Base-by-base conservation (phyloP, 2,329 filamentous ascomycete species). In the Triangularia setosa region DNA sequence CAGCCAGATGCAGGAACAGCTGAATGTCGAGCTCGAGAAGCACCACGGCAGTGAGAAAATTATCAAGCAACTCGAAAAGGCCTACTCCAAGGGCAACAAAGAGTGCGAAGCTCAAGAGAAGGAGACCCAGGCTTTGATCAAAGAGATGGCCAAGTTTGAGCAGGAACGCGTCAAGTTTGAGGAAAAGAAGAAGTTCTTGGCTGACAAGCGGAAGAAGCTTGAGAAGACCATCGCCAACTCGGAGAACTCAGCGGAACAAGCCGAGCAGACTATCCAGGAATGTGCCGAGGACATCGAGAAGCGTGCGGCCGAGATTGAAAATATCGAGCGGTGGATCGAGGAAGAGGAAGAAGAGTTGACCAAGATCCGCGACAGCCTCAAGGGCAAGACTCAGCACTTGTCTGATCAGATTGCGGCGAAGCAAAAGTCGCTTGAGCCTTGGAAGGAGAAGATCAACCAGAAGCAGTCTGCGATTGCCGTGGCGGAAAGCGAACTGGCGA, bases 141-240 rank as follows among this genome's bases (percentile, higher is more conserved):
- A 97, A 74, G 92, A 98, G 74, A 88, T 95, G 78, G 88, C 92
- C 54, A 94, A 93, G 74, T 93, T 96, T 67, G 96, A 99, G 73
- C 97, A 98, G 74, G 95, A 98, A 74, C 89, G 89, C 23, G 95
- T 99, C 77, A 99, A 99, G 74, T 93, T 96, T 70, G 94, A 98
- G 69, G 96, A 99, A 77, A 98, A 98, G 82, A 90, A 90, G 75
- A 99, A 99, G 75, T 98, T 98, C 76, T 79, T 99, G 69, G 82
- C 85, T 1, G 90, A 89, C 73, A 99, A 99, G 80, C 89, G 91
- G 72, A 97, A 95, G 81, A 99, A 99, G 79, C 84, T 97, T 14
- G 92, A 98, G 69, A 98, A 97, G 79, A 86, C 90, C 0, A 91
- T 95, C 66, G 83, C 87, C 62, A 90, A 88, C 55, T 92, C 91